Base-by-base conservation (phyloP, 441 rosid species). In the Croton setiger region DNA sequence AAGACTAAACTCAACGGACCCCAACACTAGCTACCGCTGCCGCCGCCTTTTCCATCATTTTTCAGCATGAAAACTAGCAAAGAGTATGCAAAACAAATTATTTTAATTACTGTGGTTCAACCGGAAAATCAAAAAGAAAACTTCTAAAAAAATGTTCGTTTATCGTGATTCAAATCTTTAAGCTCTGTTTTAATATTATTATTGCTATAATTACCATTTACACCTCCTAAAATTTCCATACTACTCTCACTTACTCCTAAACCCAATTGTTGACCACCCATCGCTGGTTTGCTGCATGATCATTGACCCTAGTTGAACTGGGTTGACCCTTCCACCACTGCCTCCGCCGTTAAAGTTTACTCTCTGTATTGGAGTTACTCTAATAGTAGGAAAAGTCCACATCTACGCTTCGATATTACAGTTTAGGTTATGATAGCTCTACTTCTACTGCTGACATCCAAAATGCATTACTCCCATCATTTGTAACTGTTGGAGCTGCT, bases 361-460 rank as follows among this genome's bases (percentile, higher is more conserved):
- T 43, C 67, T 66, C 35, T 66, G 71, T 71, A 72, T 66, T 33
- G 76, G 33, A 12, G 67, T 61, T 58, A 74, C 65, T 57, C 77
- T 69, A 17, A 63, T 61, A 6, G 83, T 84, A 0, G 94, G 89
- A 59, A 89, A 87, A 2, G 86, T 82, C 96, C 92, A 89, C 96
- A 89, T 83, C 71, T 85, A 88, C 31, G 89, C 56, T 51, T 83
- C 83, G 62, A 77, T 68, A 81, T 70, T 5, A 64, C 66, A 0
- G 75, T 54, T 47, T 86, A 15, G 0, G 76, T 58, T 7, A 59
- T 66, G 15, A n/a, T n/a, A n/a, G 75, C 75, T 23, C 82, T 85
- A 7, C 78, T 4, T 90, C 83, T 36, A 89, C 83, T 0, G 96
- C 90, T 39, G 87, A 78, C 96, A 89, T 89, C 96, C 95, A 89